Conservation (phyloP, 2,329 filamentous ascomycete genomes). For the Neonectria punicea region DNA sequence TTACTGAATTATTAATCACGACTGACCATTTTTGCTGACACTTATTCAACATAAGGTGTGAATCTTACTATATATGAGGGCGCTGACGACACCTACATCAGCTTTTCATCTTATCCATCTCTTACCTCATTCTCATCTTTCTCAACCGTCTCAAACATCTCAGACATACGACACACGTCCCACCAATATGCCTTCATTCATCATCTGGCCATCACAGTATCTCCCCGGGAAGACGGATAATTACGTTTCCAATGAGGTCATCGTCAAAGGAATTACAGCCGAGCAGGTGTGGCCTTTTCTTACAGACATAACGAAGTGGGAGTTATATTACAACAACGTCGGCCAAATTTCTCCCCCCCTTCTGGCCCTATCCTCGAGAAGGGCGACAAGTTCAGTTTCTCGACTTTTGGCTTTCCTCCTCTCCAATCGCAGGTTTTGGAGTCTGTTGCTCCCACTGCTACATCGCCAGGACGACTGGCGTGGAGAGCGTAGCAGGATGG, state of each 20-base stretch:
- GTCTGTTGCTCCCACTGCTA: conserved; percentile 30
- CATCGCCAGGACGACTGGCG: conserved; percentile 36
- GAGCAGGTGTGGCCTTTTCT: conserved; percentile 41
- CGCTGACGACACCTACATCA: no score
- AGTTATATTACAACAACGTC: conserved; percentile 40
- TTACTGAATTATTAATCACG: not conserved
- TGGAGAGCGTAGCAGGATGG: conserved; percentile 39
- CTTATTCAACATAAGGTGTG: not conserved
- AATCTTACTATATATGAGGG: not conserved
- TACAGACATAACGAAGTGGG: conserved; percentile 41
- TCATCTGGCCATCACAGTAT: conserved; percentile 42
- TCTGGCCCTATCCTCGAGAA: conserved; percentile 39
- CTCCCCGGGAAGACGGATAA: conserved; percentile 45
- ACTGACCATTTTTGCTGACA: not conserved
- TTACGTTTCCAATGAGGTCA: conserved; percentile 45
- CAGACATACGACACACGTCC: not conserved
- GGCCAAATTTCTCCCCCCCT: conserved; percentile 38
- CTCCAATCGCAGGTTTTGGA: conserved; percentile 39
- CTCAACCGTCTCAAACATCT: not conserved
- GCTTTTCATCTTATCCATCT: not conserved
- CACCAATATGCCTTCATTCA: conserved; percentile 17
- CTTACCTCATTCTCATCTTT: not conserved
- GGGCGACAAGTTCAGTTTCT: conserved; percentile 42
- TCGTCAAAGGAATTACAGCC: conserved; percentile 41
- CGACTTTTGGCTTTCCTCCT: conserved; percentile 44